Conservation (phyloP, 1,284 basidiomycete genomes). For the Sanghuangporus weigelae region DNA sequence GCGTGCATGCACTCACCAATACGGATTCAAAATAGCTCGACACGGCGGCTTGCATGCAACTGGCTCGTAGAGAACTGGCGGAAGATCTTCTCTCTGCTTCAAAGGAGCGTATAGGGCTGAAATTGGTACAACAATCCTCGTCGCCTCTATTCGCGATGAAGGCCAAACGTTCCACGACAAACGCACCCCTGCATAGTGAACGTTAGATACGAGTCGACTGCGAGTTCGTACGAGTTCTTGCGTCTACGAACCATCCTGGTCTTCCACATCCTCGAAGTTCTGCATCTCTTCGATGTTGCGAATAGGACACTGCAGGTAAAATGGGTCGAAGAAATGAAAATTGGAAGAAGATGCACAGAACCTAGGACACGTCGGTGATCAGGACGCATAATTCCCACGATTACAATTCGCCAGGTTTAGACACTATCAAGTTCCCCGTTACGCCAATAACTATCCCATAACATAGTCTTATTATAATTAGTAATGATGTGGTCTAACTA, state of each 20-base stretch:
- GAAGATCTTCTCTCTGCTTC: constrained; percentile 92
- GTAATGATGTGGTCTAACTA: too few species aligned
- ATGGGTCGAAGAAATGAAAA: too few species aligned
- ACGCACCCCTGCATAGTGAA: constrained; percentile 60
- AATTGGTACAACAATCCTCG: constrained; percentile 96
- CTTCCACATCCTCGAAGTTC: constrained; percentile 36
- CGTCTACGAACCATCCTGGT: constrained; percentile 32
- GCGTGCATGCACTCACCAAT: constrained; percentile 62
- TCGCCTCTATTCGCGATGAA: constrained; percentile 95
- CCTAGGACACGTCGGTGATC: too few species aligned
- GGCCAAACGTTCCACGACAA: constrained; percentile 99
- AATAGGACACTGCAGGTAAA: neutral
- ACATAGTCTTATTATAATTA: too few species aligned
- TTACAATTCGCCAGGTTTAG: too few species aligned
- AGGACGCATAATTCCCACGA: too few species aligned
- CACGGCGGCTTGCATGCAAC: constrained; percentile 98
- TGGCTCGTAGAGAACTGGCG: constrained; percentile 96
- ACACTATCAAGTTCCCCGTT: too few species aligned
- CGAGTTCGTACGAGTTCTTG: neutral
- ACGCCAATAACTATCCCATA: too few species aligned
- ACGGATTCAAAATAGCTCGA: constrained; percentile 95
- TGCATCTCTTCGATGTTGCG: neutral
- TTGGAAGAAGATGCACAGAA: too few species aligned
- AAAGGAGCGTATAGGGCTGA: constrained; percentile 97
- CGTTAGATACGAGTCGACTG: neutral